Evolutionary conservation across 2,329 filamentous ascomycete genomes (phyloP).

Genomic region (Hymenoscyphus fructigenus): DNA sequence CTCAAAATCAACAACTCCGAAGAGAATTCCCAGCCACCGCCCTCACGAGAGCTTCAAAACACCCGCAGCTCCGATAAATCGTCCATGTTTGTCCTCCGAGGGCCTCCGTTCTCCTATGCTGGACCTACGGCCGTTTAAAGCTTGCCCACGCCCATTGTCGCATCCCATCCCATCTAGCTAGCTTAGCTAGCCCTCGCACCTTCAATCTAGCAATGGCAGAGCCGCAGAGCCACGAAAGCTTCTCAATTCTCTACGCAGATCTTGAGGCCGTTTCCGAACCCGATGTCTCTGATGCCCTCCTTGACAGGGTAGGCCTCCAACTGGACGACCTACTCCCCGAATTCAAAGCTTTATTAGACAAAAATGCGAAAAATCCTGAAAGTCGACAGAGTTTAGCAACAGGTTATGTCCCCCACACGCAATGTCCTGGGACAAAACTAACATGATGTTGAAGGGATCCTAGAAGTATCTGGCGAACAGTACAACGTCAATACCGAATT

Average conservation of each 20-base stretch:
- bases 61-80: not conserved
- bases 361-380: constrained; percentile 69
- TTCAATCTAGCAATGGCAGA: constrained; percentile 60
- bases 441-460: constrained; percentile 58
- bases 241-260: constrained; percentile 84
- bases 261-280: constrained; percentile 74
- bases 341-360: constrained; percentile 72
- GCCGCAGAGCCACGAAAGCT: constrained; percentile 68
- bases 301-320: constrained; percentile 65
- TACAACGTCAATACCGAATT: constrained; percentile 86
- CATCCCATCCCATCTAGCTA: constrained; percentile 19
- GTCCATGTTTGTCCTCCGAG: constrained; percentile 15
- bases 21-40: not conserved
- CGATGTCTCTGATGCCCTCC: constrained; percentile 57
- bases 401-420: constrained; percentile 47
- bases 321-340: constrained; percentile 66
- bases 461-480: constrained; percentile 69
- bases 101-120: constrained; percentile 20
- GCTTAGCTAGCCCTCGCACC: constrained; percentile 1
- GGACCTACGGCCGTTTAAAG: constrained; percentile 8
- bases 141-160: constrained; percentile 22
- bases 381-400: constrained; percentile 71
- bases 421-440: constrained; percentile 16
- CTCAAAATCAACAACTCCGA: constrained; percentile 7
- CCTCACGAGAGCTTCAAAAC: not conserved